Percentiles rank a stretch among this genome's conserved stretches.
phyloP scores from a whole-genome alignment of 768 basidiomycete species.

The Ramaria rubella region DNA sequence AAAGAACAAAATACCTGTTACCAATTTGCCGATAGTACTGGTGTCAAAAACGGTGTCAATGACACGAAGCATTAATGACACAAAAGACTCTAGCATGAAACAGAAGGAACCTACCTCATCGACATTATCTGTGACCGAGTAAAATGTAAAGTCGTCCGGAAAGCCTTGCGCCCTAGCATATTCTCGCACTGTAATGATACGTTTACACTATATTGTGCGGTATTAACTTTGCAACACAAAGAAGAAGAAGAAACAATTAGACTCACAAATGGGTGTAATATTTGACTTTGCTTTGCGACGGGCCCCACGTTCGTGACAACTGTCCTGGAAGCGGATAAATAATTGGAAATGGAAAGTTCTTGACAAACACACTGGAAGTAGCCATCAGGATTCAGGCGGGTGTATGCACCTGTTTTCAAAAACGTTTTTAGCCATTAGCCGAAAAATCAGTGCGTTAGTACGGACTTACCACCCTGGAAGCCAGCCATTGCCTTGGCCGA shows the following conservation, averaged over 20 bases:
- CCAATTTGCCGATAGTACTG: slow-evolving; percentile 6
- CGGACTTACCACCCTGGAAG: slow-evolving; percentile 41
- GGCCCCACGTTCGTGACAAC: slow-evolving; percentile 76
- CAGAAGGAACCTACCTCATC: background rate
- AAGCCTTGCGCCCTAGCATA: slow-evolving; percentile 78
- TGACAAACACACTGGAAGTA: slow-evolving; percentile 40
- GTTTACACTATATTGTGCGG: slow-evolving; percentile 57
- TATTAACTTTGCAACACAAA: too few relatives aligned
- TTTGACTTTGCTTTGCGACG: slow-evolving; percentile 67
- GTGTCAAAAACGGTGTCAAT: too few relatives aligned
- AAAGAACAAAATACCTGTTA: slow-evolving; percentile 6
- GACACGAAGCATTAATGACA: background rate
- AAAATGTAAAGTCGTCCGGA: slow-evolving; percentile 65
- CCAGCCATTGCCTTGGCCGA: slow-evolving; percentile 49
- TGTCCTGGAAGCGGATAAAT: slow-evolving; percentile 28
- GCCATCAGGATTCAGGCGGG: slow-evolving; percentile 46
- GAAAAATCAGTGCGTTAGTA: background rate
- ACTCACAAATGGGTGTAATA: slow-evolving; percentile 61
- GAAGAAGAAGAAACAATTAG: background rate
- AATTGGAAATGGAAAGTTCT: background rate
- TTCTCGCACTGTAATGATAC: slow-evolving; percentile 69
- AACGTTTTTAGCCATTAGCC: background rate
- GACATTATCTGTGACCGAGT: slow-evolving; percentile 43
- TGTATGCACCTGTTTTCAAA: slow-evolving; percentile 41
- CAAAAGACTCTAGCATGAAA: background rate